phyloP scores from a whole-genome alignment of 2,329 filamentous ascomycete species.

The Microsporum audouinii region DNA sequence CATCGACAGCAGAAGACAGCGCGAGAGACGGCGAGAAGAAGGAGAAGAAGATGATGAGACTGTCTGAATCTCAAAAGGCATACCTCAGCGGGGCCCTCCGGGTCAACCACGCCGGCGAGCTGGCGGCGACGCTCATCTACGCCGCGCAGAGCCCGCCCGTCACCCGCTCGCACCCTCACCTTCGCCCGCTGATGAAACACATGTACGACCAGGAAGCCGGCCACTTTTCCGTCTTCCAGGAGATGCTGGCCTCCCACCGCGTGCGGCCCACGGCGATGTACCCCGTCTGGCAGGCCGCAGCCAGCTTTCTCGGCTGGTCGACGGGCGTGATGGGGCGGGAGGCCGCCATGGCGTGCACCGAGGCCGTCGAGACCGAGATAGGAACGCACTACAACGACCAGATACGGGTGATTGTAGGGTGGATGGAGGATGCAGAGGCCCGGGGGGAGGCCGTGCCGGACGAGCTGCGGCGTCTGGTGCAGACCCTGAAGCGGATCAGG shows the following conservation, averaged over 20 bases:
- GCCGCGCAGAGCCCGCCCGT: constrained; percentile 75
- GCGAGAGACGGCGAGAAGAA: constrained; percentile 7
- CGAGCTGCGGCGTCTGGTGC: constrained; percentile 62
- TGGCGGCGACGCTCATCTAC: constrained; percentile 95
- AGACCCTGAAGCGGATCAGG: constrained; percentile 67
- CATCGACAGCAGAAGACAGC: constrained; percentile 15
- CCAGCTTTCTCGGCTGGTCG: constrained; percentile 73
- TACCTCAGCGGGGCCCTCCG: constrained; percentile 73
- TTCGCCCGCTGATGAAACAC: constrained; percentile 84
- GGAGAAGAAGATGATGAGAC: constrained; percentile 36
- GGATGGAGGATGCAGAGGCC: constrained; percentile 63
- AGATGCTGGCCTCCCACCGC: constrained; percentile 69
- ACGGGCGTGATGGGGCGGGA: constrained; percentile 83
- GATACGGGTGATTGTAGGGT: constrained; percentile 68
- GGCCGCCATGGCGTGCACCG: constrained; percentile 96
- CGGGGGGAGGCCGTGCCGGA: constrained; percentile 69
- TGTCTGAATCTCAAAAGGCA: constrained; percentile 58
- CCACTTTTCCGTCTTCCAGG: constrained; percentile 78
- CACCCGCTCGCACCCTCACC: constrained; percentile 67
- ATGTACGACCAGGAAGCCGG: constrained; percentile 96
- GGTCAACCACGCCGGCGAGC: constrained; percentile 93
- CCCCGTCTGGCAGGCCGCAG: constrained; percentile 73
- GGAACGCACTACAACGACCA: constrained; percentile 92
- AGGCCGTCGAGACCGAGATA: constrained; percentile 97
- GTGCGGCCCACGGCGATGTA: constrained; percentile 88